Base-by-base conservation (phyloP, 768 basidiomycete genomes). In the Cytidiella melzeri region DNA sequence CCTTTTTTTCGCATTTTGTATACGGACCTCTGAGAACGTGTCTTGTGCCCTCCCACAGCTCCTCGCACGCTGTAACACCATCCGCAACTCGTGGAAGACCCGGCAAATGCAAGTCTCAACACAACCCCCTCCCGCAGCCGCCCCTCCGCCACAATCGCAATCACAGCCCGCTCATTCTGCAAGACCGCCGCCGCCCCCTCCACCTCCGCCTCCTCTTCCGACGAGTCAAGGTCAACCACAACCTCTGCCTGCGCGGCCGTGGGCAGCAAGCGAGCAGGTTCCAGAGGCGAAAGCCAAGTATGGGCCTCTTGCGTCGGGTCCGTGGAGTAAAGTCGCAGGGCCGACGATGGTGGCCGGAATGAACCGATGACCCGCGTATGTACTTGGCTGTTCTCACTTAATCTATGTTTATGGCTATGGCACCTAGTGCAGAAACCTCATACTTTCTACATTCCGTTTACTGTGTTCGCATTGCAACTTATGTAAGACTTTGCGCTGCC, bases 31-130 rank as follows among this genome's bases (percentile, higher is more conserved):
- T n/a, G n/a, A n/a, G n/a, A n/a, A n/a, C n/a, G n/a, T n/a, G n/a
- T n/a, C n/a, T 54, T 41, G 27, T 26, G 13, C 49, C 27, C 28
- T 4, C 9, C 20, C 40, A 20, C 56, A 92, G 90, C 76, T 92
- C 39, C 73, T 92, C 11, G 75, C 74, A 36, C 78, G 83, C 44
- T 79, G 79, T 7, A 73, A 70, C 41, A 64, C 71, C 15, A 84
- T 92, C 58, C 81, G 85, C 36, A 73, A 73, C 43, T 77, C 84
- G 2, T 91, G 88, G 88, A 91, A 91, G 67, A 67, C 72, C 18
- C 80, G 88, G 15, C 73, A 73, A 28, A 63, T 55, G 30, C 58
- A 56, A 20, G 59, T 61, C 6, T 61, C 63, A 18, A 62, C 57
- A 25, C 61, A 57, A 12, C 40, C 57, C 3, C 47, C 48, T 11